A percentile compares a stretch with the other conserved stretches of the same genome.
Evolutionary conservation across 441 rosid genomes (phyloP).

Genomic region (Bocquillonia castaneifolia): DNA sequence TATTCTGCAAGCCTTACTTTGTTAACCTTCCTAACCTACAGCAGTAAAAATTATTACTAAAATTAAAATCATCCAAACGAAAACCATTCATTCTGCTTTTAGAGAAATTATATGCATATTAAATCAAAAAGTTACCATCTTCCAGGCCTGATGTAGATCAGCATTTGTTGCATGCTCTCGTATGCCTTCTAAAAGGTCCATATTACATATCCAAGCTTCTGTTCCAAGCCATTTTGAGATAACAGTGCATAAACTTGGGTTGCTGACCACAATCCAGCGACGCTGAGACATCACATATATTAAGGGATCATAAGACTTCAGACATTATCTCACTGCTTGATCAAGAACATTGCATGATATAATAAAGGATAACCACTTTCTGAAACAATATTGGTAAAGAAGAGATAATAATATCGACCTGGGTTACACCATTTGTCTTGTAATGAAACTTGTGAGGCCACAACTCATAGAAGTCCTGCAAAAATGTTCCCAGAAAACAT

Average conservation of each 20-base stretch:
- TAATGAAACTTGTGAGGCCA: constrained; percentile 33
- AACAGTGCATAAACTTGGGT: constrained; percentile 29
- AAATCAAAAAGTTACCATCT: constrained; percentile 31
- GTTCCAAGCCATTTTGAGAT: constrained; percentile 35
- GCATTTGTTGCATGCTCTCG: constrained; percentile 36
- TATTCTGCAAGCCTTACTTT: constrained; percentile 55
- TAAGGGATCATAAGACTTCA: constrained; percentile 10
- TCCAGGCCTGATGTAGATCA: constrained; percentile 43
- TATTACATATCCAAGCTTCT: constrained; percentile 36
- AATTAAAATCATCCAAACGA: constrained; percentile 7
- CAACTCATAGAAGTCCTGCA: constrained; percentile 49
- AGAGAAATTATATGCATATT: constrained; percentile 19
- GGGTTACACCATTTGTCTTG: constrained; percentile 33
- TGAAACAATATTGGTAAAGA: background rate
- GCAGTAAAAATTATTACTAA: constrained; percentile 7
- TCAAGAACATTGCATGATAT: background rate
- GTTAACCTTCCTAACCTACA: constrained; percentile 47
- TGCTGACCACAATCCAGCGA: constrained; percentile 36
- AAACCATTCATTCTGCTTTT: constrained; percentile 5
- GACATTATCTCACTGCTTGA: background rate
- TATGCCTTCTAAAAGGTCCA: constrained; percentile 48
- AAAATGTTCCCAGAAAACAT: constrained; percentile 3
- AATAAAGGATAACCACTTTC: background rate
- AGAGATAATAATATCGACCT: constrained; percentile 19
- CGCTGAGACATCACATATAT: constrained; percentile 24